phyloP scores from a whole-genome alignment of 257 asterid species.

The Ilex aquifolium region DNA sequence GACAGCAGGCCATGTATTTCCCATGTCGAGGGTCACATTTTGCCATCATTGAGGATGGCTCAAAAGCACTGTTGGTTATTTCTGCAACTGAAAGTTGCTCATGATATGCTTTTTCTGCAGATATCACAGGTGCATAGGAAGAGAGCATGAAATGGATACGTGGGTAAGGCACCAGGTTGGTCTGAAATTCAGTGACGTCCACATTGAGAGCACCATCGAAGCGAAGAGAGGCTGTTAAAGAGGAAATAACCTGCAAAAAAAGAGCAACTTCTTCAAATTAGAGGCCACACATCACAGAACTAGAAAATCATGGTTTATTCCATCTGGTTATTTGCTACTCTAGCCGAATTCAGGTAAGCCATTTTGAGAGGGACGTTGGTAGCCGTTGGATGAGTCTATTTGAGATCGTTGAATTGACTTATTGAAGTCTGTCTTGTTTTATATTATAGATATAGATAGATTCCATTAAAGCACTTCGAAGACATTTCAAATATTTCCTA shows the following conservation, averaged over 20 bases:
- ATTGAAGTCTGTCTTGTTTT: too few relatives aligned
- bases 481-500: too few relatives aligned
- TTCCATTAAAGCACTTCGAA: too few relatives aligned
- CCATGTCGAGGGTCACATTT: slow-evolving; percentile 56
- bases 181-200: slow-evolving; percentile 92
- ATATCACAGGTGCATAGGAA: slow-evolving; percentile 79
- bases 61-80: slow-evolving; percentile 91
- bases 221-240: slow-evolving; percentile 81
- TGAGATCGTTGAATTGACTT: too few relatives aligned
- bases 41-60: slow-evolving; percentile 98
- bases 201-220: slow-evolving; percentile 92
- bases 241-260: slow-evolving; percentile 64
- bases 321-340: too few relatives aligned
- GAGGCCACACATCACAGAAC: too few relatives aligned
- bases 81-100: slow-evolving; percentile 94
- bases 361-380: too few relatives aligned
- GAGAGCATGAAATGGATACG: slow-evolving; percentile 98
- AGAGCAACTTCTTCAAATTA: too few relatives aligned
- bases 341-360: too few relatives aligned
- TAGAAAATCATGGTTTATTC: neutral
- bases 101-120: slow-evolving; percentile 37
- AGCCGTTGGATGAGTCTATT: too few relatives aligned
- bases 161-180: slow-evolving; percentile 94
- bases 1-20: slow-evolving; percentile 65
- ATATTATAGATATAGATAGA: too few relatives aligned